Percentiles rank a stretch among this genome's conserved stretches.
phyloP scores from a whole-genome alignment of 1,139 yeast species.

The Taphrina betulina region DNA sequence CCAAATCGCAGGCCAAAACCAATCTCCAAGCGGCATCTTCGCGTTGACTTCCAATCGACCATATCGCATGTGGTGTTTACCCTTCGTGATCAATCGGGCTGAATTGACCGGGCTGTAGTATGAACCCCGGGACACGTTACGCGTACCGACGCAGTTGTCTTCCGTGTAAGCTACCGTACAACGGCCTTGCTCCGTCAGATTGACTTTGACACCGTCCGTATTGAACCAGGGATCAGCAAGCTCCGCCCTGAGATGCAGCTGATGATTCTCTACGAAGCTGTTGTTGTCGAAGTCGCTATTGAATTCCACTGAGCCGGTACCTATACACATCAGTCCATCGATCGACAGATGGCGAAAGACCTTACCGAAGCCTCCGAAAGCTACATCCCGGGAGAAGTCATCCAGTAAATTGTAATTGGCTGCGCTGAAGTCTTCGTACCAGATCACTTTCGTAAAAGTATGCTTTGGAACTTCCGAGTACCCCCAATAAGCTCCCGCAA shows the following conservation, averaged over 20 bases:
- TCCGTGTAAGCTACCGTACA: constrained; percentile 31
- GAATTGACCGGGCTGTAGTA: constrained; percentile 37
- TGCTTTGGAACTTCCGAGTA: constrained; percentile 34
- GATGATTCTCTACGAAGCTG: constrained; percentile 34
- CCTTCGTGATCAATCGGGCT: constrained; percentile 36
- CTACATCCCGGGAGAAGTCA: constrained; percentile 36
- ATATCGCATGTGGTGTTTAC: constrained; percentile 32
- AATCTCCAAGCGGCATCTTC: constrained; percentile 36
- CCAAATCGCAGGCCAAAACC: constrained; percentile 39
- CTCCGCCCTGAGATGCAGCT: constrained; percentile 36
- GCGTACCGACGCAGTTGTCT: constrained; percentile 33
- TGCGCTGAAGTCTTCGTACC: constrained; percentile 31
- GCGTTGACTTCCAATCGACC: constrained; percentile 37
- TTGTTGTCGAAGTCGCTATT: constrained; percentile 34
- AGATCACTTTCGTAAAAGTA: constrained; percentile 34
- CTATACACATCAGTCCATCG: background rate
- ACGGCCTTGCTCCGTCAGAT: constrained; percentile 35
- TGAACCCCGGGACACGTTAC: constrained; percentile 30
- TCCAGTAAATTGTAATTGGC: constrained; percentile 16
- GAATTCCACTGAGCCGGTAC: constrained; percentile 33
- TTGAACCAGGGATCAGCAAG: constrained; percentile 33
- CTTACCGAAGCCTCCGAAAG: constrained; percentile 33
- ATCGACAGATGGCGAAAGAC: background rate
- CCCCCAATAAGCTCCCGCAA: constrained; percentile 35
- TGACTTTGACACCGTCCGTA: constrained; percentile 36